Percentiles rank a stretch among this genome's conserved stretches.
phyloP scores from a whole-genome alignment of 257 asterid genomes.

The Rauvolfia tetraphylla region DNA sequence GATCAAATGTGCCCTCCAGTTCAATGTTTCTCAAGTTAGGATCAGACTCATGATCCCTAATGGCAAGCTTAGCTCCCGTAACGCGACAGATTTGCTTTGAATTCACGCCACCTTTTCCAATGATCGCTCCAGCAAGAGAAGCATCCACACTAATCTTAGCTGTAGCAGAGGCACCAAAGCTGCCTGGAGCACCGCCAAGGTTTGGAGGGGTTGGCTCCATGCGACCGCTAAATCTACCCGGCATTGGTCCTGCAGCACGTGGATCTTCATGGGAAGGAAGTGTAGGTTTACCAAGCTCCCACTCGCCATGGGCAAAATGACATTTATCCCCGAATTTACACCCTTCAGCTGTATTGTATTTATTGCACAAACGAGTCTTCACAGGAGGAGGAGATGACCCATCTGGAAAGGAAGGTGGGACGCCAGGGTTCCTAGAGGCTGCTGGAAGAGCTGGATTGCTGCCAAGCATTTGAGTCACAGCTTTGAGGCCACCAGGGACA shows the following conservation, averaged over 20 bases:
- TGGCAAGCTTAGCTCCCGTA: slow-evolving; percentile 66
- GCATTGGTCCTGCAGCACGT: slow-evolving; percentile 35
- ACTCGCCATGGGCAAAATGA: slow-evolving; percentile 70
- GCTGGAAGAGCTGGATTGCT: slow-evolving; percentile 67
- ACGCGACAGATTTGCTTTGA: slow-evolving; percentile 68
- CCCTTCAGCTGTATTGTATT: slow-evolving; percentile 62
- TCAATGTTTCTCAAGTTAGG: slow-evolving; percentile 64
- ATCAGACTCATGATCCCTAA: slow-evolving; percentile 66
- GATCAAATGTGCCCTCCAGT: slow-evolving; percentile 74
- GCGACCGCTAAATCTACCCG: slow-evolving; percentile 49
- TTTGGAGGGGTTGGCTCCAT: slow-evolving; percentile 41
- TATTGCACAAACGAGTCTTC: slow-evolving; percentile 71
- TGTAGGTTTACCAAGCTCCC: slow-evolving; percentile 66
- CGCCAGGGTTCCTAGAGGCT: slow-evolving; percentile 36
- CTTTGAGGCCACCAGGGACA: slow-evolving; percentile 85
- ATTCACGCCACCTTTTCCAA: slow-evolving; percentile 73
- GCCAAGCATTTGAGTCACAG: slow-evolving; percentile 80
- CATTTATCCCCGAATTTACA: slow-evolving; percentile 81
- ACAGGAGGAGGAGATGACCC: slow-evolving; percentile 49
- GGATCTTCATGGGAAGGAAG: slow-evolving; percentile 48
- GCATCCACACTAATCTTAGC: slow-evolving; percentile 83
- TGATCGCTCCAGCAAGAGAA: slow-evolving; percentile 65
- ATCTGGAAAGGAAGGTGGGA: slow-evolving; percentile 53
- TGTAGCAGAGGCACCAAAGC: slow-evolving; percentile 72
- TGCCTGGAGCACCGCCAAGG: slow-evolving; percentile 35